phyloP scores from a whole-genome alignment of 352 stramenopile genomes.

The Pythium periplocum region DNA sequence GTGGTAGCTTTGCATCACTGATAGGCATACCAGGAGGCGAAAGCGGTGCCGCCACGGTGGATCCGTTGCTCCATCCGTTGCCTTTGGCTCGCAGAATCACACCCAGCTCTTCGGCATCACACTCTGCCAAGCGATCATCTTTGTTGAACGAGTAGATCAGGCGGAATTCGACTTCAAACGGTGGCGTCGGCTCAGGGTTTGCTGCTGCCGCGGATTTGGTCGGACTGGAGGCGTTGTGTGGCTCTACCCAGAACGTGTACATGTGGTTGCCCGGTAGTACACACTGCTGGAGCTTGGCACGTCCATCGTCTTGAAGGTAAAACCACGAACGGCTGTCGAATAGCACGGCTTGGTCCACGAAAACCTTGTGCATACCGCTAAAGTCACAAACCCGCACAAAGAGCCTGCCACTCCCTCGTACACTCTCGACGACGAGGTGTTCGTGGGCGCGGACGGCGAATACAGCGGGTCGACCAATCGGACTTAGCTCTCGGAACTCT shows the following conservation, averaged over 20 bases:
- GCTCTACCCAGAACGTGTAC: slow-evolving; percentile 72
- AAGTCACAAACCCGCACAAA: slow-evolving; percentile 56
- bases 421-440: slow-evolving; percentile 49
- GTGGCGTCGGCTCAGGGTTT: not conserved
- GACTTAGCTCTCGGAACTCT: slow-evolving; percentile 22
- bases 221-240: slow-evolving; percentile 4
- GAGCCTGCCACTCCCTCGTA: slow-evolving; percentile 46
- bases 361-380: slow-evolving; percentile 34
- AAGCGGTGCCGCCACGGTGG: not conserved
- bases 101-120: slow-evolving; percentile 5
- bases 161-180: slow-evolving; percentile 21
- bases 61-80: slow-evolving; percentile 10
- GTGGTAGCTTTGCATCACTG: not conserved
- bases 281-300: slow-evolving; percentile 32
- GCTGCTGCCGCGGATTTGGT: not conserved
- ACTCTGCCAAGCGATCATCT: slow-evolving; percentile 8
- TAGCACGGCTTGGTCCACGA: slow-evolving; percentile 53
- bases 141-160: slow-evolving; percentile 14
- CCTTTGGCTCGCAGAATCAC: slow-evolving; percentile 9
- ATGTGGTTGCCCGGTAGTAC: slow-evolving; percentile 46
- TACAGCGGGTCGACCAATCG: slow-evolving; percentile 28
- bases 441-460: slow-evolving; percentile 44
- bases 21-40: no score
- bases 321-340: slow-evolving; percentile 71
- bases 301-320: slow-evolving; percentile 35